A percentile compares a stretch with the other conserved stretches of the same genome.
These are phyloP conservation scores for Durio zibethinus DNA, from an alignment of 345 rosid genomes.

Conservation along the genomic window DNA sequence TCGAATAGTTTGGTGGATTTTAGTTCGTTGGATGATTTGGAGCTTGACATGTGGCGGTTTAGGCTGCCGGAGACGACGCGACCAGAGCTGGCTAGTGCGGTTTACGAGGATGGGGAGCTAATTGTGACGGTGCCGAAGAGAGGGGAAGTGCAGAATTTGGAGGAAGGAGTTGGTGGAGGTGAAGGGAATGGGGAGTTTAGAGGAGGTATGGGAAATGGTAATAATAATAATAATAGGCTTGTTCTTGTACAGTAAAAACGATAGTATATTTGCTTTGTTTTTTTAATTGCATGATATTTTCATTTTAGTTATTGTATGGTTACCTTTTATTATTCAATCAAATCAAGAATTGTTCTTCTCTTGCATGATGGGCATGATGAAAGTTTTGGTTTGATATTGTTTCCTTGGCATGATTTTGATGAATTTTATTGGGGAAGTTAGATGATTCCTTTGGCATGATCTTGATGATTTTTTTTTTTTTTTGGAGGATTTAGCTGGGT, in stretches of 20 bases:
- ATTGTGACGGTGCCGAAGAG: constrained; percentile 88
- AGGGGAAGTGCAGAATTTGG: constrained; percentile 30
- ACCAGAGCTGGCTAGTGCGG: constrained; percentile 92
- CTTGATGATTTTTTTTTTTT: not conserved
- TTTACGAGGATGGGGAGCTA: constrained; percentile 62
- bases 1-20: constrained; percentile 57
- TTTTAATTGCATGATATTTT: constrained; percentile 23
- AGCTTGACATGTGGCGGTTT: constrained; percentile 93
- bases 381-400: constrained; percentile 8
- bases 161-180: constrained; percentile 33
- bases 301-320: constrained; percentile 14
- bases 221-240: constrained; percentile 48
- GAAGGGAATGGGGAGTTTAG: constrained; percentile 46
- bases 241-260: constrained; percentile 78
- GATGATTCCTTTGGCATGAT: not conserved
- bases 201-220: constrained; percentile 60
- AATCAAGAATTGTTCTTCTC: constrained; percentile 14
- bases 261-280: not conserved
- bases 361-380: not conserved
- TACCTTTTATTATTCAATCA: constrained; percentile 24
- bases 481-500: not conserved
- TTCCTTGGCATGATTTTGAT: not conserved
- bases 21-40: constrained; percentile 59
- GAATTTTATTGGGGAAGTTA: not conserved
- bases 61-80: constrained; percentile 79